A percentile compares a stretch with the other conserved stretches of the same genome.
phyloP scores from a whole-genome alignment of 1,139 yeast species.

The Geotrichum carabidarum region DNA sequence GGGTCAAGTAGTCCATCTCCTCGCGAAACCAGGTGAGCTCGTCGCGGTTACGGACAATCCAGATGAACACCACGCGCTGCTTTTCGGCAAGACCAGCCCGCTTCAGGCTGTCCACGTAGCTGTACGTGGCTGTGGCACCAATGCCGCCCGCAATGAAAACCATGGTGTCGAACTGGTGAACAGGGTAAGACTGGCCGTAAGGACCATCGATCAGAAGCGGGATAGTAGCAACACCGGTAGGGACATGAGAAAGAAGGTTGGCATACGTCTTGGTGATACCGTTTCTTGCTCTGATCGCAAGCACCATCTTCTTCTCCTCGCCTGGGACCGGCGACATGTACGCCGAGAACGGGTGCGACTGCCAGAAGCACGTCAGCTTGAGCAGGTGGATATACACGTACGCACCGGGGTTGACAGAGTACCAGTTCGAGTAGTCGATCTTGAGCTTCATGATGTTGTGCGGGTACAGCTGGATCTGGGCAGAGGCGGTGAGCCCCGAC shows the following conservation, averaged over 20 bases:
- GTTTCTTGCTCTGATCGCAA: constrained; percentile 35
- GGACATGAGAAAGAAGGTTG: constrained; percentile 12
- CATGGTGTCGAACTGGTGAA: constrained; percentile 47
- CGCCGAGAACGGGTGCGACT: constrained; percentile 66
- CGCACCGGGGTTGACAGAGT: constrained; percentile 51
- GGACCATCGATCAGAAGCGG: constrained; percentile 53
- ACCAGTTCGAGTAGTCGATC: constrained; percentile 30
- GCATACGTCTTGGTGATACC: constrained; percentile 29
- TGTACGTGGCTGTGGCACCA: constrained; percentile 54
- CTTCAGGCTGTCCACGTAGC: constrained; percentile 27
- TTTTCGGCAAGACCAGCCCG: constrained; percentile 22
- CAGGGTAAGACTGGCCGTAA: constrained; percentile 48
- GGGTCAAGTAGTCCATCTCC: constrained; percentile 42
- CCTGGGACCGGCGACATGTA: constrained; percentile 32
- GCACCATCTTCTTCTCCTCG: constrained; percentile 30
- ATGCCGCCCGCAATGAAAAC: constrained; percentile 59
- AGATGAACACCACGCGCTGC: constrained; percentile 43
- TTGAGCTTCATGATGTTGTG: constrained; percentile 29
- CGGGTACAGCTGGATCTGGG: constrained; percentile 33
- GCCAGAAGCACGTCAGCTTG: constrained; percentile 46
- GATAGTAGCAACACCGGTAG: constrained; percentile 17
- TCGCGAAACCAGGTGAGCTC: constrained; percentile 49
- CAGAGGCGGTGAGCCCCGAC: constrained; percentile 42
- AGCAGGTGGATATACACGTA: constrained; percentile 56
- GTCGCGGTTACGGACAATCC: constrained; percentile 49